phyloP scores from a whole-genome alignment of 495 filamentous ascomycete species.

The Chaetomium tenue region DNA sequence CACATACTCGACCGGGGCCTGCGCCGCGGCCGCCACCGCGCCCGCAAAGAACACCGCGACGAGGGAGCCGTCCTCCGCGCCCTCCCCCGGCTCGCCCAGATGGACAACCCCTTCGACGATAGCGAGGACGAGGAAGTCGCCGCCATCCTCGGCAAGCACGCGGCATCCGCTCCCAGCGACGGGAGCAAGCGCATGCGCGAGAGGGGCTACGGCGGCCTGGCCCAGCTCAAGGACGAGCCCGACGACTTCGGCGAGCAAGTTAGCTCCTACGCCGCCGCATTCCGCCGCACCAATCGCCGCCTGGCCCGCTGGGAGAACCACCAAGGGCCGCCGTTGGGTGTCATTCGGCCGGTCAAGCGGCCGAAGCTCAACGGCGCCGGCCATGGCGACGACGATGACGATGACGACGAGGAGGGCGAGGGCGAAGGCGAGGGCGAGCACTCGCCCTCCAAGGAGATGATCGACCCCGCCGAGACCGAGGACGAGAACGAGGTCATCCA shows the following conservation, averaged over 20 bases:
- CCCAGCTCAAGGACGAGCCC: conserved; percentile 60
- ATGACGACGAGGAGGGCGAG: conserved; percentile 35
- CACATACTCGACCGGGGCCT: conserved; percentile 79
- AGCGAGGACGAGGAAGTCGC: conserved; percentile 70
- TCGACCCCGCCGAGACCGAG: conserved; percentile 39
- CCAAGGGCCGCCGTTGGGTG: conserved; percentile 47
- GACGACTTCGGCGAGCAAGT: conserved; percentile 82
- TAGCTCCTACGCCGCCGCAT: conserved; percentile 65
- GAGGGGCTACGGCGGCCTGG: conserved; percentile 65
- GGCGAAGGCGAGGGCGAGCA: conserved; percentile 39
- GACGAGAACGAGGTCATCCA: conserved; percentile 32
- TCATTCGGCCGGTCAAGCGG: conserved; percentile 46
- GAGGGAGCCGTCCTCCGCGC: conserved; percentile 67
- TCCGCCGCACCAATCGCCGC: conserved; percentile 65
- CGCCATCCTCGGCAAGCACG: conserved; percentile 33
- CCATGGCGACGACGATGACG: conserved; percentile 28
- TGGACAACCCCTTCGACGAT: conserved; percentile 71
- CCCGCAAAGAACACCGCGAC: conserved; percentile 58
- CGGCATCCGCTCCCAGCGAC: conserved; percentile 8
- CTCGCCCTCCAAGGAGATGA: conserved; percentile 29
- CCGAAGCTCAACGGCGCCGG: conserved; percentile 31
- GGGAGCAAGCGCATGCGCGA: conserved; percentile 45
- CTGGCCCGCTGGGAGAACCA: conserved; percentile 71
- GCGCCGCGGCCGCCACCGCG: conserved; percentile 58
- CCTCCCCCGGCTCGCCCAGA: conserved; percentile 61